Evolutionary conservation across 371 early-diverging fungal species (phyloP).

Genomic region (Lichtheimia ornata): DNA sequence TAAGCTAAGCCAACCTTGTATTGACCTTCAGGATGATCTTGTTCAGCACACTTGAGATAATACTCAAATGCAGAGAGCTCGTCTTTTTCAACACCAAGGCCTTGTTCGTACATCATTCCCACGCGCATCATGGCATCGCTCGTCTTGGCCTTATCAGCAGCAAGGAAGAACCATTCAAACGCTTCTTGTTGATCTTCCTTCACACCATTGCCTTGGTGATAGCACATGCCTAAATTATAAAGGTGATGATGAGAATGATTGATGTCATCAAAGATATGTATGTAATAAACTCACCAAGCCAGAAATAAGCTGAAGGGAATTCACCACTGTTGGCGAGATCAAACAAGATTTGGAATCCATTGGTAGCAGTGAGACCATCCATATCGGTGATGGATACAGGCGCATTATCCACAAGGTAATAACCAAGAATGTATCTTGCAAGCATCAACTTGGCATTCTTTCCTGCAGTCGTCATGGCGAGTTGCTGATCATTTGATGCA

Average conservation of each 20-base stretch:
- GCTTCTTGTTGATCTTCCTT: conserved; percentile 33
- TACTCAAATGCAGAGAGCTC: conserved; percentile 38
- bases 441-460: conserved; percentile 21
- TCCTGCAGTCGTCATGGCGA: conserved; percentile 14
- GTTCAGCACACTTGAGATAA: conserved; percentile 41
- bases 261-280: neutral
- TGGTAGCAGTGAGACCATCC: conserved; percentile 11
- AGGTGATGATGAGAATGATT: neutral
- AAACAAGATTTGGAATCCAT: conserved; percentile 18
- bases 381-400: conserved; percentile 2
- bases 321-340: conserved; percentile 15
- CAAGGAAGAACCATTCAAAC: conserved; percentile 31
- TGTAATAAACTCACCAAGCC: conserved; percentile 34
- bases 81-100: conserved; percentile 7
- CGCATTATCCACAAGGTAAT: conserved; percentile 5
- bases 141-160: conserved; percentile 43
- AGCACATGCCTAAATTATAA: conserved; percentile 17
- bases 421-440: conserved; percentile 22
- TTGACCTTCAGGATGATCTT: conserved; percentile 33
- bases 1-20: conserved; percentile 31
- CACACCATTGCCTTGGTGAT: conserved; percentile 16
- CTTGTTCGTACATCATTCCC: conserved; percentile 33
- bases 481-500: conserved; percentile 16
- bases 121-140: conserved; percentile 41
- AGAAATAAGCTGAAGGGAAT: conserved; percentile 19